Evolutionary conservation across 164 flowering plant genomes (phyloP), one percentile per base, ranked within the genome.

Genomic region (Vitis riparia): DNA sequence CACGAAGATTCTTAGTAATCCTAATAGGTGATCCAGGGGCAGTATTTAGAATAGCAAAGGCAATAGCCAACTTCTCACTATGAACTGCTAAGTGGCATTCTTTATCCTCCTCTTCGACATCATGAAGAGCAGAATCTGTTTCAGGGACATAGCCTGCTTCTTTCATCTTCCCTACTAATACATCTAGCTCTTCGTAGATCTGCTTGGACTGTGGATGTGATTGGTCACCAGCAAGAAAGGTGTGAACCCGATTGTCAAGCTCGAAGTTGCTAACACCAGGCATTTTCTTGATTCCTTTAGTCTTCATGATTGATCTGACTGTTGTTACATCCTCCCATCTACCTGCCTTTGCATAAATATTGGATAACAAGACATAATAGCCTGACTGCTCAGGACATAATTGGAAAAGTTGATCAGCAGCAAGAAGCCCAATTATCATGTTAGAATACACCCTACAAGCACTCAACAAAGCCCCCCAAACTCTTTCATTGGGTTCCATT

Each of bases 61-160:
- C 82, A 63, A 82, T 70, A 44, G 85, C 82, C 37, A 79, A 51
- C 68, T 76, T 81, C 65, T 79, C 82, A 66, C 84, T 81, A 17
- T 79, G 84, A 69, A 81, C 75, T 13, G 80, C 80, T 3, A 81
- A 63, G 75, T 81, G 84, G 55, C 63, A 52, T 61, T 82, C 82
- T 75, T 82, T 82, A 68, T 82, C 85, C 63, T 82, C 85, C 37
- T 79, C 85, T 67, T 82, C 82, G 50, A 82, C 77, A 67, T 82
- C 82, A 72, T 82, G 85, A 19, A 82, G 80, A 5, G 82, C 82
- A 15, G 85, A 77, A 23, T 75, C 77, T n/a, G 74, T 78, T 37
- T 76, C 80, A 11, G 85, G 83, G 10, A 72, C 77, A 67, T 82
- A 82, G 27, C 85, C 85, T 5, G 67, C 27, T 55, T 79, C 83